Base-by-base conservation (phyloP, 129 eudicot genomes). In the Helianthus annuus region DNA sequence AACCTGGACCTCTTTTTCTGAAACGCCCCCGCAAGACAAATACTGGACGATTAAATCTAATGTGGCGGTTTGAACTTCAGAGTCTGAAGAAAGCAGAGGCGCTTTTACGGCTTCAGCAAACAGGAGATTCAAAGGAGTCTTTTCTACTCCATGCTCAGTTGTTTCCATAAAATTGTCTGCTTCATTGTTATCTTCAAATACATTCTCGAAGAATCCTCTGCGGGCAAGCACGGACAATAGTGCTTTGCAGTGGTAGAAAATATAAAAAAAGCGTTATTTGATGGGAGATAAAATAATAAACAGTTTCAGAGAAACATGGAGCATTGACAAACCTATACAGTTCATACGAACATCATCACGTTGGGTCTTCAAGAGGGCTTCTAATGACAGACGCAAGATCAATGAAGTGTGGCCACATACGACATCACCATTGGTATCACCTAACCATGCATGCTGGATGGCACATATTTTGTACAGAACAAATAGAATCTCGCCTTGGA, bases 91-190 rank as follows among this genome's bases (percentile, higher is more conserved):
- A 78, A 95, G 96, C 73, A 95, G 65, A 4, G 99, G 89, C 6
- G 87, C 85, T 82, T 95, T 95, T 58, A 95, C 74, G 57, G 99
- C 99, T 79, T 95, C 99, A 76, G 97, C 99, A 84, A 95, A 90
- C 88, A 94, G 79, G 78, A 74, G 78, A 79, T 60, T 82, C 72
- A 90, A 70, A 70, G 89, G 76, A 76, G 93, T 68, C 75, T 79
- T 81, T 63, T 81, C 80, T 49, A 52, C 46, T 72, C 60, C 82
- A 61, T 79, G 80, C 46, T 86, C 87, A 10, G 74, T 72, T 76
- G 85, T 84, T 78, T 79, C 88, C 85, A 81, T 84, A 53, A 81
- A 84, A 77, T 81, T 88, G 76, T 88, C 99, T 73, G 83, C 93
- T 79, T 84, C 93, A 75, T 57, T 32, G 15, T 83, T 83, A 84